phyloP scores from a whole-genome alignment of 2,329 filamentous ascomycete genomes.

The Diaporthe humulicola region DNA sequence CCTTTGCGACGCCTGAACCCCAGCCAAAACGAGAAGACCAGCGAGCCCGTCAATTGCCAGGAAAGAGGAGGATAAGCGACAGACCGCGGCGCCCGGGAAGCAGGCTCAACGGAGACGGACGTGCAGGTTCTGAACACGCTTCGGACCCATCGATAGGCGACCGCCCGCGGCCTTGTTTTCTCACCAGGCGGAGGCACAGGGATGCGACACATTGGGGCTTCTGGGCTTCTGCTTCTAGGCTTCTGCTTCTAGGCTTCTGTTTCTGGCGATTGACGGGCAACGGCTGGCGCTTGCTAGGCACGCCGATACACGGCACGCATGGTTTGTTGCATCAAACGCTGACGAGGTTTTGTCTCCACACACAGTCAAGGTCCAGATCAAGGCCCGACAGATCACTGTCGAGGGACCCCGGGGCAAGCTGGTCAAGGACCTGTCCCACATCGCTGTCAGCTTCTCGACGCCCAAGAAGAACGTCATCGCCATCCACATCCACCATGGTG shows the following conservation, averaged over 20 bases:
- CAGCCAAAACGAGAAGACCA: conserved; percentile 32
- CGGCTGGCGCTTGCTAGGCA: conserved; percentile 19
- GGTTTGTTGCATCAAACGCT: conserved; percentile 42
- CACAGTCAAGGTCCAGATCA: conserved; percentile 97
- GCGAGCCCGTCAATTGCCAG: conserved; percentile 34
- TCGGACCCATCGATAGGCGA: not conserved
- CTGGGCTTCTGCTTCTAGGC: too few species aligned
- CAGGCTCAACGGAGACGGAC: not conserved
- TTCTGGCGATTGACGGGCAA: conserved; percentile 24
- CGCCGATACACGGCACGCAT: not conserved
- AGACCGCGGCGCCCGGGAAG: not conserved
- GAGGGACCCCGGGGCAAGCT: conserved; percentile 99
- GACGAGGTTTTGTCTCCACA: conserved; percentile 48
- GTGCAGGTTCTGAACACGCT: not conserved
- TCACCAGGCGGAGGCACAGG: not conserved
- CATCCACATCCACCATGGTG: conserved; percentile 99
- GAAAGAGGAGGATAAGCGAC: conserved; percentile 31
- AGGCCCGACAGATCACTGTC: conserved; percentile 95
- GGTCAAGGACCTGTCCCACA: conserved; percentile 94
- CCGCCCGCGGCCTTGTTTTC: not conserved
- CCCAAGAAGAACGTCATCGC: conserved; percentile 89
- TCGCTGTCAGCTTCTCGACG: conserved; percentile 95
- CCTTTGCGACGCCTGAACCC: conserved; percentile 28
- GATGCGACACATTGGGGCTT: conserved; percentile 14
- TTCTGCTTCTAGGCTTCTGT: too few species aligned